These are phyloP conservation scores for Helianthus annuus DNA, from an alignment of 129 eudicot species.

Conservation along the genomic window HanXRQr2.0-SUNRISE NC_035445.2:51048625-51049124, in stretches of 20 bases:
- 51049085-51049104: no score
- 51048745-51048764: slow-evolving; percentile 81
- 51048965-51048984: no score
- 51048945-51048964: no score
- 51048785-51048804: slow-evolving; percentile 71
- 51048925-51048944: no score
- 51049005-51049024: no score
- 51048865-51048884: slow-evolving; percentile 65
- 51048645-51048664: slow-evolving; percentile 87
- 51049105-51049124: no score
- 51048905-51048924: slow-evolving; percentile 78
- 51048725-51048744: slow-evolving; percentile 67
- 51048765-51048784: slow-evolving; percentile 75
- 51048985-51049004: no score
- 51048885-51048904: slow-evolving; percentile 69
- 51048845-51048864: slow-evolving; percentile 82
- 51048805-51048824: slow-evolving; percentile 77
- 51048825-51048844: slow-evolving; percentile 86
- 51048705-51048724: slow-evolving; percentile 94
- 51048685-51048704: slow-evolving; percentile 90
- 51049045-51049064: no score
- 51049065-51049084: no score
- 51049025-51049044: no score
- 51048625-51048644: slow-evolving; percentile 91
- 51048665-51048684: slow-evolving; percentile 97